phyloP scores from a whole-genome alignment of 768 basidiomycete genomes.

The Phaeolepiota aurea region DNA sequence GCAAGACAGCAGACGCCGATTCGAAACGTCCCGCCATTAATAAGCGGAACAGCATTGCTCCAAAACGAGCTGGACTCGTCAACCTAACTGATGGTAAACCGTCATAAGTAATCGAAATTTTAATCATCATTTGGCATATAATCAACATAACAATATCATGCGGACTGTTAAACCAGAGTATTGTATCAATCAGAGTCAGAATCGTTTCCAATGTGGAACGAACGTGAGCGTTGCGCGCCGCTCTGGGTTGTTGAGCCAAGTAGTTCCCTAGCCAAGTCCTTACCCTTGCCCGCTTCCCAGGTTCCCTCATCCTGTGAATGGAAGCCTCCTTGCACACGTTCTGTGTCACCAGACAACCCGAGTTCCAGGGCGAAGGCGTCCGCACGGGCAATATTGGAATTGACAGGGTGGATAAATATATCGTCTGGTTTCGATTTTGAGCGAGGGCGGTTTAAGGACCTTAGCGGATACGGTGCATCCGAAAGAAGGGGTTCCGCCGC shows the following conservation, averaged over 20 bases:
- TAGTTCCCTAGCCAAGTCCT: slow-evolving; percentile 38
- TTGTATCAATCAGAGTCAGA: slow-evolving; percentile 15
- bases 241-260: slow-evolving; percentile 14
- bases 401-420: slow-evolving; percentile 55
- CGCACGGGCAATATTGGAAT: slow-evolving; percentile 60
- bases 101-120: background rate
- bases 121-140: background rate
- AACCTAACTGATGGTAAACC: slow-evolving; percentile 11
- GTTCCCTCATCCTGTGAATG: slow-evolving; percentile 25
- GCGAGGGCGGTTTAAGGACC: slow-evolving; percentile 26
- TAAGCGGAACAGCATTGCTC: slow-evolving; percentile 26
- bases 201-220: slow-evolving; percentile 14
- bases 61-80: slow-evolving; percentile 31
- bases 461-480: slow-evolving; percentile 10
- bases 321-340: slow-evolving; percentile 31
- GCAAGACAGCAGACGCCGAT: slow-evolving; percentile 59
- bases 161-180: background rate
- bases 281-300: slow-evolving; percentile 47
- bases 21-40: slow-evolving; percentile 19
- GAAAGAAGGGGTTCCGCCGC: slow-evolving; percentile 10
- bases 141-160: background rate
- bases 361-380: slow-evolving; percentile 52
- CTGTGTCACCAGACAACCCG: slow-evolving; percentile 41
- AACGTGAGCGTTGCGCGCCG: slow-evolving; percentile 2
- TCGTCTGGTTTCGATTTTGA: slow-evolving; percentile 46